Evolutionary conservation across 1,284 basidiomycete genomes (phyloP).

Genomic region (Schizopora paradoxa): DNA sequence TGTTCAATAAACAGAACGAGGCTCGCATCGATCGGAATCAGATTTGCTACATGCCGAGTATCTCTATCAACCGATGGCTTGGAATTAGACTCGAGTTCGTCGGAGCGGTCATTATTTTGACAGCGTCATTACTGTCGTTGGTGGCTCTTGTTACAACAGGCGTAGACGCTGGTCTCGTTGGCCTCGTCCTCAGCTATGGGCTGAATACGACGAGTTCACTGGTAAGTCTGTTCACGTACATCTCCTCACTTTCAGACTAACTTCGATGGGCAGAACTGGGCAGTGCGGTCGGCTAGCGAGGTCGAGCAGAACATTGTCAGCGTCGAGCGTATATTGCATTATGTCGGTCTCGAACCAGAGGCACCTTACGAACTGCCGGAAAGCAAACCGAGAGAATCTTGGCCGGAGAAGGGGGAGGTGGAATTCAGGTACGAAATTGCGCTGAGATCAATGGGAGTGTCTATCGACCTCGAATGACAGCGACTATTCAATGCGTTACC

Average conservation of each 20-base stretch:
- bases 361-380: slow-evolving; percentile 71
- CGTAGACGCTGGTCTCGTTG: slow-evolving; percentile 87
- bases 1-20: slow-evolving; percentile 79
- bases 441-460: not conserved
- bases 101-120: slow-evolving; percentile 37
- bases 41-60: slow-evolving; percentile 70
- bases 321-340: slow-evolving; percentile 71
- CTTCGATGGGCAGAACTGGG: slow-evolving; percentile 60
- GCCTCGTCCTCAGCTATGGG: slow-evolving; percentile 86
- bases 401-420: slow-evolving; percentile 77
- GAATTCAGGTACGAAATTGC: slow-evolving; percentile 57
- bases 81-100: slow-evolving; percentile 79
- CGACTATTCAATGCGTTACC: slow-evolving; percentile 78
- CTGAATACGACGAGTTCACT: slow-evolving; percentile 74
- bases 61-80: slow-evolving; percentile 77
- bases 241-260: slow-evolving; percentile 14
- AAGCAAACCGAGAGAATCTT: slow-evolving; percentile 51
- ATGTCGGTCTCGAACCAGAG: slow-evolving; percentile 74
- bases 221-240: slow-evolving; percentile 35
- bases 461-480: slow-evolving; percentile 30
- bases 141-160: slow-evolving; percentile 63
- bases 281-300: slow-evolving; percentile 86
- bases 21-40: slow-evolving; percentile 81
- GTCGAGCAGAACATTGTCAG: slow-evolving; percentile 94
- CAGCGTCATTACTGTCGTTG: slow-evolving; percentile 49